phyloP scores from a whole-genome alignment of 495 filamentous ascomycete species.

The Pyrenopolyporus hunteri region DNA sequence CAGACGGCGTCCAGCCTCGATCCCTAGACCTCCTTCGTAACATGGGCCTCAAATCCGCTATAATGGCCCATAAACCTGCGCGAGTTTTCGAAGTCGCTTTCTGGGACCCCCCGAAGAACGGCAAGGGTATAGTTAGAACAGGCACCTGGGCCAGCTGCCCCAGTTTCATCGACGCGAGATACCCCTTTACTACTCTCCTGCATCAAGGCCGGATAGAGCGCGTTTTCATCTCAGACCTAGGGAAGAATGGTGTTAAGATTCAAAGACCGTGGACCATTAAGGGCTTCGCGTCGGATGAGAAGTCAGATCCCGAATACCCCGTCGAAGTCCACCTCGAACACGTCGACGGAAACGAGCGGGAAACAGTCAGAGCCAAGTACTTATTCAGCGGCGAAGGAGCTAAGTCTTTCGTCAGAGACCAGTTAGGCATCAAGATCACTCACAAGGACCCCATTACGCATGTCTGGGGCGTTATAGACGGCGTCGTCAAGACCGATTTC shows the following conservation, averaged over 20 bases:
- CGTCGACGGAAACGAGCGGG: constrained; percentile 70
- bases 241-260: constrained; percentile 61
- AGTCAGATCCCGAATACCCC: constrained; percentile 63
- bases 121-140: constrained; percentile 68
- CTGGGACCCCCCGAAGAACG: constrained; percentile 69
- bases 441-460: constrained; percentile 68
- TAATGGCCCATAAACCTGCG: constrained; percentile 75
- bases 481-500: constrained; percentile 76
- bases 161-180: constrained; percentile 73
- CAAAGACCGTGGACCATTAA: constrained; percentile 66
- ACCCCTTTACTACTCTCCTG: constrained; percentile 76
- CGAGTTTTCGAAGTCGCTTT: constrained; percentile 79
- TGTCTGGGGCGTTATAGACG: constrained; percentile 81
- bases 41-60: constrained; percentile 73
- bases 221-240: constrained; percentile 71
- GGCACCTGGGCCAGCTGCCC: constrained; percentile 76
- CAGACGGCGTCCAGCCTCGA: constrained; percentile 81
- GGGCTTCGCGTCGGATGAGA: constrained; percentile 66
- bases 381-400: constrained; percentile 67
- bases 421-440: constrained; percentile 67
- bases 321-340: constrained; percentile 74
- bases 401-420: constrained; percentile 63
- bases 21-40: constrained; percentile 78
- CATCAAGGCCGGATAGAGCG: constrained; percentile 80
- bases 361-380: constrained; percentile 62